Conservation (phyloP, 208 protist genomes). For the Crithidia acanthocephali region DNA sequence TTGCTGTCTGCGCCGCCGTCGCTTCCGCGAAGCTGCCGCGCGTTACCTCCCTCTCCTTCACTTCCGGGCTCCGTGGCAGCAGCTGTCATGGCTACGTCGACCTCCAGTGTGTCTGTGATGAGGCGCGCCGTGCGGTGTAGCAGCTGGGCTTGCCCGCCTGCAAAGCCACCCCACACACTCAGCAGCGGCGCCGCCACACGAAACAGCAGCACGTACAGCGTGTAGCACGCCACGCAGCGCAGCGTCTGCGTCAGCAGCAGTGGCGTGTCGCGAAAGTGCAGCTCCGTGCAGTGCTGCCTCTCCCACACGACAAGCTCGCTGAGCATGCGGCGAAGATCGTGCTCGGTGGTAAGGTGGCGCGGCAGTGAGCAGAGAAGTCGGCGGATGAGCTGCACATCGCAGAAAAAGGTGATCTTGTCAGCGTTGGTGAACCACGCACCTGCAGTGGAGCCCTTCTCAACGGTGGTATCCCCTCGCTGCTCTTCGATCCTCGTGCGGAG, state of each 20-base stretch:
- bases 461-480: constrained; percentile 3
- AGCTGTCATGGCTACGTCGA: constrained; percentile 45
- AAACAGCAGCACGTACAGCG: constrained; percentile 60
- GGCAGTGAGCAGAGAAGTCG: constrained; percentile 44
- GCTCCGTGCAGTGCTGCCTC: constrained; percentile 48
- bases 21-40: no score
- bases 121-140: constrained; percentile 39
- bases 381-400: constrained; percentile 54
- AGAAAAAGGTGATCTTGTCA: constrained; percentile 63
- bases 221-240: constrained; percentile 43
- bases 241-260: constrained; percentile 42
- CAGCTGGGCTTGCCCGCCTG: constrained; percentile 22
- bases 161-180: constrained; percentile 14
- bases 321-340: constrained; percentile 42
- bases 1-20: constrained; percentile 14
- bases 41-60: no score
- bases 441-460: neutral
- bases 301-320: constrained; percentile 45
- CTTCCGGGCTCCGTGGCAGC: no score
- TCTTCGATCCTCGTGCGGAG: constrained; percentile 31
- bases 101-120: constrained; percentile 46
- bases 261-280: constrained; percentile 64
- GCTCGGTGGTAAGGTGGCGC: constrained; percentile 28
- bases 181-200: constrained; percentile 31
- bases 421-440: constrained; percentile 38